A percentile compares a stretch with the other conserved stretches of the same genome.
These are phyloP conservation scores for Yamagishiella unicocca DNA, from an alignment of 139 green algal genomes.

Conservation along the genomic window DNA sequence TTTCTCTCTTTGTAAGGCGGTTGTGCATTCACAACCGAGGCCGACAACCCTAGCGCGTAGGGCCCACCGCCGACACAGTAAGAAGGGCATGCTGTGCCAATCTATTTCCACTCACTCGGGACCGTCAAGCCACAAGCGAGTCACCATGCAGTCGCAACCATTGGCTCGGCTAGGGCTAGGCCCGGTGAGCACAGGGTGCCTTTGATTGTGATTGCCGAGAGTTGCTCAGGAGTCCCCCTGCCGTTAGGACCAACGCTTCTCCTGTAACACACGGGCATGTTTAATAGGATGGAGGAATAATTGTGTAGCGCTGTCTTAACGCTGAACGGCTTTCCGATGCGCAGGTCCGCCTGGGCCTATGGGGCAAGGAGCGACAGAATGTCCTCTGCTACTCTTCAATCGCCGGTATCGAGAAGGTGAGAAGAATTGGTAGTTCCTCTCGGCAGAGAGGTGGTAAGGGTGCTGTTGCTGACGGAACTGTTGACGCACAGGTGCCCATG, in stretches of 20 bases:
- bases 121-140: background rate
- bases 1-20: background rate
- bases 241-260: too few species aligned
- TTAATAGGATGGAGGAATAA: background rate
- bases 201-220: background rate
- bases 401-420: conserved; percentile 57
- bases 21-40: background rate
- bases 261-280: too few species aligned
- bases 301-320: background rate
- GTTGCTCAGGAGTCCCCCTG: too few species aligned
- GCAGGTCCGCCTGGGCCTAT: conserved; percentile 34
- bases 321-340: background rate
- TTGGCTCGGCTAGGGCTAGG: conserved; percentile 32
- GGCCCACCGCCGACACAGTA: conserved; percentile 20
- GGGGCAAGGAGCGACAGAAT: conserved; percentile 5
- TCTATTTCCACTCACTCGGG: background rate
- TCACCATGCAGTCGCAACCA: conserved; percentile 27
- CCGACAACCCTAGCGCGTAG: background rate
- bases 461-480: conserved; percentile 17
- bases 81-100: background rate
- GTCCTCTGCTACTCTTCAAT: conserved; percentile 46
- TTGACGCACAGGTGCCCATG: conserved; percentile 81
- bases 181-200: background rate
- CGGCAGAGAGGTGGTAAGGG: background rate
- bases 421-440: background rate